Percentiles rank a stretch among this genome's conserved stretches.
phyloP scores from a whole-genome alignment of 495 filamentous ascomycete species.

The Halenospora varia region DNA sequence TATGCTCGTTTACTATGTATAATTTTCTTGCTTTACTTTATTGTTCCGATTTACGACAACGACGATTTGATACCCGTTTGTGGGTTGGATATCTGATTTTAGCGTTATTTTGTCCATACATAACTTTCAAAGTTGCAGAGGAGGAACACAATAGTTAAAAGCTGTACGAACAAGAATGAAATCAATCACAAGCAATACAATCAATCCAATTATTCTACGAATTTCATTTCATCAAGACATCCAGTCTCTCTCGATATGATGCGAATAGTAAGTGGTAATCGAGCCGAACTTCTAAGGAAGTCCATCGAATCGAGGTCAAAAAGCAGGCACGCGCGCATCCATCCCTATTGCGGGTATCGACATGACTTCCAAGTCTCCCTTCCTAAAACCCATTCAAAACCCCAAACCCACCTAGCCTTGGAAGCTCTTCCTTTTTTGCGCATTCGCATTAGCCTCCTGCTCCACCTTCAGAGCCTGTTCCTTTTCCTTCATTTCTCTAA shows the following conservation, averaged over 20 bases:
- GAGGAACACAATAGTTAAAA: too few relatives aligned
- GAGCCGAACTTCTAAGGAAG: background rate
- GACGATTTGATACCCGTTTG: too few relatives aligned
- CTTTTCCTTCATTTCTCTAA: slow-evolving; percentile 84
- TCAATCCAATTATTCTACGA: too few relatives aligned
- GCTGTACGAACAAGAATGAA: too few relatives aligned
- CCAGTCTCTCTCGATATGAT: background rate
- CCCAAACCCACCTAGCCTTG: background rate
- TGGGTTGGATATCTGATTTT: too few relatives aligned
- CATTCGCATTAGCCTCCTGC: slow-evolving; percentile 46
- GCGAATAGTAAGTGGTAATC: background rate
- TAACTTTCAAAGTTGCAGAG: too few relatives aligned
- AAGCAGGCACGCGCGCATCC: background rate
- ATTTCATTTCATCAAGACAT: background rate
- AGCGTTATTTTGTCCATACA: too few relatives aligned
- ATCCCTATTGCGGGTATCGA: slow-evolving; percentile 19
- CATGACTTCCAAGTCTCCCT: too few relatives aligned
- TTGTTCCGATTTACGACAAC: too few relatives aligned
- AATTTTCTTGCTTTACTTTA: too few relatives aligned
- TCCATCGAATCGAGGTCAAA: background rate
- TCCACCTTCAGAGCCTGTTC: slow-evolving; percentile 70
- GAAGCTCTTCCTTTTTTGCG: slow-evolving; percentile 36
- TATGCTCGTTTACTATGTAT: too few relatives aligned
- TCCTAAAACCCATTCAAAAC: slow-evolving; percentile 7
- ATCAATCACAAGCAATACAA: too few relatives aligned